A percentile compares a stretch with the other conserved stretches of the same genome.
phyloP scores from a whole-genome alignment of 2,329 filamentous ascomycete genomes.

The Colletotrichum kahawae region DNA sequence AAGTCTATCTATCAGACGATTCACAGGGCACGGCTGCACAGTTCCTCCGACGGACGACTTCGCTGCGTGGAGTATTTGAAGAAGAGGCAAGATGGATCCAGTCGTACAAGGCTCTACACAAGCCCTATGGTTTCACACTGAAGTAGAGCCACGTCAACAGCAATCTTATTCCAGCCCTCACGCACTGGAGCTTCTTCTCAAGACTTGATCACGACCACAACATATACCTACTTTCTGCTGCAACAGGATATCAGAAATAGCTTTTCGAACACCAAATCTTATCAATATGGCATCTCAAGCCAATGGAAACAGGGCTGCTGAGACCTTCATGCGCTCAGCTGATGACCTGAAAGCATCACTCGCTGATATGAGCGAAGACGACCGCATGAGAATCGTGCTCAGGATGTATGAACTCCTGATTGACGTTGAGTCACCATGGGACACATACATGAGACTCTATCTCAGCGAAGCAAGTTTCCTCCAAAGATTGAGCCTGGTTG shows the following conservation, averaged over 20 bases:
- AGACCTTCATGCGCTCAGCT: neutral
- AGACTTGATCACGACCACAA: neutral
- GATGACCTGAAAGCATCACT: neutral
- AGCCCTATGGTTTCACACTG: neutral
- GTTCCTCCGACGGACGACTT: neutral
- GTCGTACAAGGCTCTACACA: neutral
- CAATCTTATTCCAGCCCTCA: neutral
- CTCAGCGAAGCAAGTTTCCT: neutral
- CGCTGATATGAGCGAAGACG: neutral
- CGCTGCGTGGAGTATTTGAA: neutral
- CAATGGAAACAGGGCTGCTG: neutral
- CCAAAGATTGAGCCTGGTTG: neutral
- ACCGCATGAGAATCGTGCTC: neutral
- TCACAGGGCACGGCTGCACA: neutral
- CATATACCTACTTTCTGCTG: neutral
- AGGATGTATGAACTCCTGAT: neutral
- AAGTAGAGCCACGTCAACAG: neutral
- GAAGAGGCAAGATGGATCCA: neutral
- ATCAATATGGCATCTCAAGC: neutral
- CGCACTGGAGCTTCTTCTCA: neutral
- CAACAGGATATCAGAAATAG: neutral
- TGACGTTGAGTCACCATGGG: slow-evolving; percentile 1
- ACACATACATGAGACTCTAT: neutral
- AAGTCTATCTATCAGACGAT: neutral
- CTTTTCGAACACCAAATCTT: neutral